Conservation (phyloP, 176 grass and related monocot species). For the Aegilops umbellulata region DNA sequence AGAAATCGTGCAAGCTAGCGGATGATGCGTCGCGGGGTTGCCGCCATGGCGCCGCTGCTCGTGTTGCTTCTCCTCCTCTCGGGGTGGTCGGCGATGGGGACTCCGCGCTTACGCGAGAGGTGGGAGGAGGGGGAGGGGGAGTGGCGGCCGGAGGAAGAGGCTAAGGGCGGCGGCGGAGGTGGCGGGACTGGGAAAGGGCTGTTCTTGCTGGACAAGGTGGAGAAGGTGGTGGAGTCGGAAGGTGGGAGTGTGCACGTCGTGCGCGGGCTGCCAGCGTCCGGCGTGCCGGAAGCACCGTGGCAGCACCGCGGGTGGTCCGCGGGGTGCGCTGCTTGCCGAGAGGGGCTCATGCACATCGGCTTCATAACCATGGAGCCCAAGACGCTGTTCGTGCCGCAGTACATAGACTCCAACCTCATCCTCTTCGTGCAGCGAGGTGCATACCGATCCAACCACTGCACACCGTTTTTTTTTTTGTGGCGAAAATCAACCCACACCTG, state of each 20-base stretch:
- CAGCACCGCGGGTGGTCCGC: neutral
- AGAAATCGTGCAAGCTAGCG: neutral
- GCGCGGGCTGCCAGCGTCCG: slow-evolving; percentile 32
- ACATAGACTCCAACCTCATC: slow-evolving; percentile 69
- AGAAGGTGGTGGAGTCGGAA: slow-evolving; percentile 83
- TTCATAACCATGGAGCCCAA: slow-evolving; percentile 92
- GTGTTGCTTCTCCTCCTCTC: slow-evolving; percentile 28
- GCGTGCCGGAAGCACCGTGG: neutral
- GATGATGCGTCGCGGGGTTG: slow-evolving; percentile 11
- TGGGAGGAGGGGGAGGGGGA: slow-evolving; percentile 27
- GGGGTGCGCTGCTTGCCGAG: neutral
- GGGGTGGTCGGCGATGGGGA: slow-evolving; percentile 19
- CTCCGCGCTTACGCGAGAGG: neutral
- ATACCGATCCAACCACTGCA: neutral
- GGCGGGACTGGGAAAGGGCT: slow-evolving; percentile 24
- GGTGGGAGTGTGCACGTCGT: slow-evolving; percentile 70
- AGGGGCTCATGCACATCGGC: slow-evolving; percentile 68
- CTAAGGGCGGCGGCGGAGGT: neutral
- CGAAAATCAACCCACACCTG: too few relatives aligned
- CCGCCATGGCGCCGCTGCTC: neutral
- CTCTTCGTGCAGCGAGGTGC: slow-evolving; percentile 76
- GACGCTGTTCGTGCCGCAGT: slow-evolving; percentile 92
- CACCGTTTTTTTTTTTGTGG: too few relatives aligned
- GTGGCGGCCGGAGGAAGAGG: slow-evolving; percentile 40
- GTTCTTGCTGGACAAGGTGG: slow-evolving; percentile 68